Evolutionary conservation across 2,329 filamentous ascomycete genomes (phyloP).

Genomic region (Aureobasidium sp.): DNA sequence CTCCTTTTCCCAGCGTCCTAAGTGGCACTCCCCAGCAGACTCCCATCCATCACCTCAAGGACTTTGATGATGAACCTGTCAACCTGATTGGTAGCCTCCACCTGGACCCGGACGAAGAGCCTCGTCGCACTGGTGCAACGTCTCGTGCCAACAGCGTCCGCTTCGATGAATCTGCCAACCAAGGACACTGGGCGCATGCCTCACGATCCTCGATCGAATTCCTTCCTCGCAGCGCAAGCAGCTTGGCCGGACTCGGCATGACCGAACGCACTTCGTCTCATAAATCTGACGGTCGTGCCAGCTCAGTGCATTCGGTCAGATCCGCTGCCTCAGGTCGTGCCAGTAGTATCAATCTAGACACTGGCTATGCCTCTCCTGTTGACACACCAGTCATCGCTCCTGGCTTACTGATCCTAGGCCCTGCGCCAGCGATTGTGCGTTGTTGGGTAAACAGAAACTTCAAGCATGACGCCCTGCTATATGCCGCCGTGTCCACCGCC

Average conservation of each 20-base stretch:
- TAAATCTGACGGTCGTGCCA: constrained; percentile 91
- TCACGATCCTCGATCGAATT: constrained; percentile 80
- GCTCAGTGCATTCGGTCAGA: constrained; percentile 73
- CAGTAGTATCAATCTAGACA: constrained; percentile 81
- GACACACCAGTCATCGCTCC: constrained; percentile 71
- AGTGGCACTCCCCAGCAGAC: constrained; percentile 77
- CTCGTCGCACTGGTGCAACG: constrained; percentile 73
- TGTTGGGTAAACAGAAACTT: constrained; percentile 92
- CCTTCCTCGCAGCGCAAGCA: constrained; percentile 63
- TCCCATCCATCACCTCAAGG: constrained; percentile 77
- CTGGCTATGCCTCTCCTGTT: constrained; percentile 62
- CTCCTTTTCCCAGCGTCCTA: constrained; percentile 80
- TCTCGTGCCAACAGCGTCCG: constrained; percentile 95
- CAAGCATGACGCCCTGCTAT: constrained; percentile 80
- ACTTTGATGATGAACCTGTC: constrained; percentile 80
- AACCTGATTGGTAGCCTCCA: constrained; percentile 74
- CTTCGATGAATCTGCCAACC: constrained; percentile 91
- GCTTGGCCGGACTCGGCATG: constrained; percentile 70
- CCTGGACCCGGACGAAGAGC: constrained; percentile 80
- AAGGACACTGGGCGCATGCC: constrained; percentile 79
- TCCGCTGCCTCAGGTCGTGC: constrained; percentile 72
- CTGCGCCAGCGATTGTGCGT: constrained; percentile 86
- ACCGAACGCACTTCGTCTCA: constrained; percentile 88
- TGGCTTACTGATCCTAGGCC: constrained; percentile 75
- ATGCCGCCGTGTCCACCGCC: constrained; percentile 86